These are phyloP conservation scores for Fusarium circinatum DNA, from an alignment of 2,329 filamentous ascomycete species.

Conservation along the genomic window DNA sequence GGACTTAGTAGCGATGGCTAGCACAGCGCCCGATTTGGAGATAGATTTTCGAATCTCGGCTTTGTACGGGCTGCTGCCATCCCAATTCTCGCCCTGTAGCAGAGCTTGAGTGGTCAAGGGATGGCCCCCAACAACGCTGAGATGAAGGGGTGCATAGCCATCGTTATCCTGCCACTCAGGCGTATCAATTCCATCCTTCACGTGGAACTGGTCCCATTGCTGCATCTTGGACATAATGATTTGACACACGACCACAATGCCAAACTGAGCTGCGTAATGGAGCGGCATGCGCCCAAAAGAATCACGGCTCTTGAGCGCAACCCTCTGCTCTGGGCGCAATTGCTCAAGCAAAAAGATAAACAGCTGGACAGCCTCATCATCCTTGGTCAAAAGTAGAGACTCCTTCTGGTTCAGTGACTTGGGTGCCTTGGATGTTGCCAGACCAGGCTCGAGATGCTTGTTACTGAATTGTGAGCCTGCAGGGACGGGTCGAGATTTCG, in stretches of 20 bases:
- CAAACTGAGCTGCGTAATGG: conserved; percentile 95
- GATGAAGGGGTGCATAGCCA: conserved; percentile 88
- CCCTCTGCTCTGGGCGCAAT: conserved; percentile 73
- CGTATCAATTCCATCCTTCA: conserved; percentile 86
- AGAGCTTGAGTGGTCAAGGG: conserved; percentile 84
- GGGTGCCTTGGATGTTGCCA: conserved; percentile 70
- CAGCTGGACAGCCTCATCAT: conserved; percentile 81
- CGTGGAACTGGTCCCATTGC: conserved; percentile 86
- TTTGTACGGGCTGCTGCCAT: conserved; percentile 70
- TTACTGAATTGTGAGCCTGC: conserved; percentile 66
- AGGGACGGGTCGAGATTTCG: conserved; percentile 62
- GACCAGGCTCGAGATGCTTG: conserved; percentile 83
- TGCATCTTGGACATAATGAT: conserved; percentile 90
- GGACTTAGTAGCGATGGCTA: conserved; percentile 87
- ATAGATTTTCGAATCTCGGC: conserved; percentile 73
- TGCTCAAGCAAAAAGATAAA: conserved; percentile 71
- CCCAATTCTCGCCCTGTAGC: conserved; percentile 82
- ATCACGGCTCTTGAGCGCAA: conserved; percentile 75
- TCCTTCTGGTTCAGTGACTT: conserved; percentile 74
- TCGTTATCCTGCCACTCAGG: conserved; percentile 91
- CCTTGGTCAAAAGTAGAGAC: conserved; percentile 69
- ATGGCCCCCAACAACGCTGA: conserved; percentile 92
- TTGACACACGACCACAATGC: conserved; percentile 90
- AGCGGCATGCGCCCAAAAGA: conserved; percentile 84
- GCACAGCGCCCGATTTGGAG: conserved; percentile 85